phyloP scores from a whole-genome alignment of 257 asterid genomes.

The Leptodermis oblonga region DNA sequence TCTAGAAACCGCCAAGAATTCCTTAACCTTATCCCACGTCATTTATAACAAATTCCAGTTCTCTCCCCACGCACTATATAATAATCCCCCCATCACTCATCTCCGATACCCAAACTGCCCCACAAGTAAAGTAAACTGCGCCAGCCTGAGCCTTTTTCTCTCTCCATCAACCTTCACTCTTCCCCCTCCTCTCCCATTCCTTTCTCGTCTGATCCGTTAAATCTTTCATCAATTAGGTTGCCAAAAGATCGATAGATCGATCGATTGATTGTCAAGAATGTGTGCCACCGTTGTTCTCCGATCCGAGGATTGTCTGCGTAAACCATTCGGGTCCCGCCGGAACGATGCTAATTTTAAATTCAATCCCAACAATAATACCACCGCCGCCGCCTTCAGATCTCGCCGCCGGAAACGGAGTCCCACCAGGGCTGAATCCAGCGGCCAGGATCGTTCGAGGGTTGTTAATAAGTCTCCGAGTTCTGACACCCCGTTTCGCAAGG shows the following conservation, averaged over 20 bases:
- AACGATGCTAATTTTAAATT: background rate
- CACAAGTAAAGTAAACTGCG: background rate
- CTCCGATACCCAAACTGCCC: background rate
- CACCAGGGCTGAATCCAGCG: conserved; percentile 8
- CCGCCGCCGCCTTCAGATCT: conserved; percentile 6
- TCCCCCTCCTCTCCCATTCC: background rate
- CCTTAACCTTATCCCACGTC: background rate
- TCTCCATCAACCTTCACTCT: background rate
- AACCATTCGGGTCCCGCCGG: background rate
- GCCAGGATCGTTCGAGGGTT: background rate
- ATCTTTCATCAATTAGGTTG: background rate
- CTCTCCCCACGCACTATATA: background rate
- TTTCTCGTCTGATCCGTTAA: background rate
- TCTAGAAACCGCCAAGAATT: background rate
- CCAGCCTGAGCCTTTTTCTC: background rate
- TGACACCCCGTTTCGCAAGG: background rate
- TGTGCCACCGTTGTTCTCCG: conserved; percentile 15
- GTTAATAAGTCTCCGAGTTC: background rate
- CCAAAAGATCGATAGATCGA: no score
- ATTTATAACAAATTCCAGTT: background rate
- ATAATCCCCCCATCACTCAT: background rate
- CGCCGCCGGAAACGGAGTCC: conserved; percentile 11
- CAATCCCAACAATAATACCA: background rate
- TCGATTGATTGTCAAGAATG: background rate
- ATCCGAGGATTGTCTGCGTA: conserved; percentile 11